These are phyloP conservation scores for Saprolegnia parasitica DNA, from an alignment of 352 stramenopile genomes.

Conservation along the genomic window DNA sequence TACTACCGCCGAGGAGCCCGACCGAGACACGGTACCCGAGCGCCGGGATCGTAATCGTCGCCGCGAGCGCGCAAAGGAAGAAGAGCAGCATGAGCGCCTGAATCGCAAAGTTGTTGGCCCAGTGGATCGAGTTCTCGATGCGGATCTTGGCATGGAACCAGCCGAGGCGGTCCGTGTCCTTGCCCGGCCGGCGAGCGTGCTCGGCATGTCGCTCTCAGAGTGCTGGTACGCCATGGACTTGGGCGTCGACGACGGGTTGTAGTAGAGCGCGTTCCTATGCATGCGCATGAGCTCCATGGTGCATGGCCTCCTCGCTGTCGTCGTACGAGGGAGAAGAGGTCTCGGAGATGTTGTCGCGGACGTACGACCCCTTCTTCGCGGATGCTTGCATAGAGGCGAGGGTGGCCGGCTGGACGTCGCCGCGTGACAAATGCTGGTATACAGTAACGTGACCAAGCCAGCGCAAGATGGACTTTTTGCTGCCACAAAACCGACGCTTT, in stretches of 20 bases:
- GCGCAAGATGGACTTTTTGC: too few species aligned
- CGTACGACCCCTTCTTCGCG: not conserved
- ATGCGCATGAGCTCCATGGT: not conserved
- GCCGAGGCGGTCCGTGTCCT: conserved; percentile 48
- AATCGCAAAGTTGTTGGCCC: conserved; percentile 87
- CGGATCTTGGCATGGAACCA: conserved; percentile 87
- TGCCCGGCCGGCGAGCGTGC: conserved; percentile 1
- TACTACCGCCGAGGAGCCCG: conserved; percentile 61
- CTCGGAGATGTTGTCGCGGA: conserved; percentile 18
- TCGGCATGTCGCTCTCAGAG: not conserved
- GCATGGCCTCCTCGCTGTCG: not conserved
- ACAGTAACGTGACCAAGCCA: not conserved
- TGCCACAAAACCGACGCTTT: too few species aligned
- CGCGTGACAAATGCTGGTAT: conserved; percentile 9
- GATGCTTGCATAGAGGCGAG: conserved; percentile 12
- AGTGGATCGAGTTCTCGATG: conserved; percentile 77
- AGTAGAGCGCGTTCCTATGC: not conserved
- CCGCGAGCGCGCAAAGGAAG: conserved; percentile 49
- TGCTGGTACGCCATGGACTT: conserved; percentile 20
- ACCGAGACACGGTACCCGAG: conserved; percentile 55
- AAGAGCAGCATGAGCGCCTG: conserved; percentile 71
- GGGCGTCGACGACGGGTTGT: conserved; percentile 9
- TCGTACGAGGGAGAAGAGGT: not conserved
- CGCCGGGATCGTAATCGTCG: conserved; percentile 57
- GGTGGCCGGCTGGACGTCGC: not conserved